A percentile compares a stretch with the other conserved stretches of the same genome.
Evolutionary conservation across 1,284 basidiomycete genomes (phyloP).

Genomic region (Pterulicium gracile): DNA sequence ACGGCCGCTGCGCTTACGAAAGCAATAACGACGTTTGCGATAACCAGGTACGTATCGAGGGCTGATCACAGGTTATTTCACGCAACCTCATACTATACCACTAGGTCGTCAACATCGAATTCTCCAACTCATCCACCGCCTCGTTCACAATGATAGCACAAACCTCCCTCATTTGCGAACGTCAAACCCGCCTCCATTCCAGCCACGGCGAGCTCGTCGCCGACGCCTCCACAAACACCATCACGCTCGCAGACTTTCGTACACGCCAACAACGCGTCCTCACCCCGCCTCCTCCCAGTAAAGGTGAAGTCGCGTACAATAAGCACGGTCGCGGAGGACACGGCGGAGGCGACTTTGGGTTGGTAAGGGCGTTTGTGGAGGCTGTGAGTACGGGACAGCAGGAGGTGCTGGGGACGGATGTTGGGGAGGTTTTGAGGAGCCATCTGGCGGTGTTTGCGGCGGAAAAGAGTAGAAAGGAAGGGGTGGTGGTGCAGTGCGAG

Average conservation of each 20-base stretch:
- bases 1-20: constrained; percentile 78
- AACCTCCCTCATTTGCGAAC: constrained; percentile 58
- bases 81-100: not conserved
- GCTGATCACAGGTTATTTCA: not conserved
- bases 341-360: constrained; percentile 71
- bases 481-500: constrained; percentile 52
- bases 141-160: constrained; percentile 80
- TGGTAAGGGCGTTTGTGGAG: constrained; percentile 61
- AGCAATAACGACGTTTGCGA: constrained; percentile 74
- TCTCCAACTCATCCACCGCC: constrained; percentile 63
- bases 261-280: constrained; percentile 33
- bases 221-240: constrained; percentile 49
- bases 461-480: constrained; percentile 61
- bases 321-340: constrained; percentile 54
- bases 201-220: constrained; percentile 77
- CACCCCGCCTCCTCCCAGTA: constrained; percentile 23
- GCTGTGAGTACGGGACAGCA: constrained; percentile 59
- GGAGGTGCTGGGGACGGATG: constrained; percentile 50
- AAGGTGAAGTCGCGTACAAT: not conserved
- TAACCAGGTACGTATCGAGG: constrained; percentile 36
- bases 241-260: constrained; percentile 72
- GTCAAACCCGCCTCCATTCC: constrained; percentile 72
- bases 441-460: constrained; percentile 82
- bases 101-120: constrained; percentile 73
- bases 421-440: constrained; percentile 61